A percentile compares a stretch with the other conserved stretches of the same genome.
Conservation (phyloP, 140 eudicot genomes). For the Cichorium intybus region DNA sequence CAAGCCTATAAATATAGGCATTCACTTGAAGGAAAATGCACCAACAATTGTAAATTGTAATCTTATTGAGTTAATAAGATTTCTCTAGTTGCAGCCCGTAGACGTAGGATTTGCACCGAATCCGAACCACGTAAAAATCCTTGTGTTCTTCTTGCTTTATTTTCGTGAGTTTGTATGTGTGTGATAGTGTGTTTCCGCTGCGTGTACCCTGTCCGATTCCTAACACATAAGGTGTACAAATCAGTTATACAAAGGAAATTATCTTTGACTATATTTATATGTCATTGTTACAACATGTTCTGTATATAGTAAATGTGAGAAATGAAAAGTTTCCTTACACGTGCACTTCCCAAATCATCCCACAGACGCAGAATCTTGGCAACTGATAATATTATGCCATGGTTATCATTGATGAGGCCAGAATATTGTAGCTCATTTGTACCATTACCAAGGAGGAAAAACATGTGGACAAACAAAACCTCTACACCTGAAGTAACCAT, state of each 20-base stretch:
- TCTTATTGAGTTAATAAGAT: too few species aligned
- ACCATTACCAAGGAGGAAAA: constrained; percentile 52
- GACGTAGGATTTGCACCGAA: too few species aligned
- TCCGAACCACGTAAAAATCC: too few species aligned
- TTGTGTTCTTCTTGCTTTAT: too few species aligned
- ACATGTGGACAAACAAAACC: constrained; percentile 40
- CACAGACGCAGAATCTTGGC: constrained; percentile 58
- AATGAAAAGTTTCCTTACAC: constrained; percentile 33
- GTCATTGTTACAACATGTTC: too few species aligned
- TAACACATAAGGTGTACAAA: background rate
- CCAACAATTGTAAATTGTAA: too few species aligned
- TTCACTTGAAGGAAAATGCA: too few species aligned
- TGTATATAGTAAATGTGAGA: background rate
- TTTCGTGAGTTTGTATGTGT: too few species aligned
- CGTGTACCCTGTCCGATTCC: too few species aligned
- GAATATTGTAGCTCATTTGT: background rate
- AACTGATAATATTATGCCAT: constrained; percentile 30
- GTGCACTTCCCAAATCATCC: constrained; percentile 64
- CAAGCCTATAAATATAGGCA: too few species aligned
- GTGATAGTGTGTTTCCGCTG: too few species aligned
- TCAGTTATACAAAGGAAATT: background rate
- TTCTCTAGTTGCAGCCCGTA: too few species aligned
- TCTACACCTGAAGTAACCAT: constrained; percentile 52
- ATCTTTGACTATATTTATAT: background rate
- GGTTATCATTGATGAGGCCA: constrained; percentile 1